These are phyloP conservation scores for Fusarium dimerum DNA, from an alignment of 2,329 filamentous ascomycete species.

Conservation along the genomic window DNA sequence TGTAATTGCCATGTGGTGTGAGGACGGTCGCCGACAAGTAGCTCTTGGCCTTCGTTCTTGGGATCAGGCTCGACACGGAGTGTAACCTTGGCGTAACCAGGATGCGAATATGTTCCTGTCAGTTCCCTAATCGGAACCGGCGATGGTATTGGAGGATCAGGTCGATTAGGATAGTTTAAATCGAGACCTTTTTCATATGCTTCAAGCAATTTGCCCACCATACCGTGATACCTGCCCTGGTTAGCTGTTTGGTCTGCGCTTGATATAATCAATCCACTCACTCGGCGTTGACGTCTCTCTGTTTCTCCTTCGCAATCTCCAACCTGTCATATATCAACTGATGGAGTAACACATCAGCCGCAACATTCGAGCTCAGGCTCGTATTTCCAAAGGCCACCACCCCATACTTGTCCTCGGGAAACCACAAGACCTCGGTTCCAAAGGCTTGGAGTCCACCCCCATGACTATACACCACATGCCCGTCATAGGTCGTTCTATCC, in stretches of 20 bases:
- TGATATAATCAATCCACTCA: conserved; percentile 10
- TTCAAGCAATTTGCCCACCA: conserved; percentile 1
- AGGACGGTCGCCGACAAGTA: conserved; percentile 25
- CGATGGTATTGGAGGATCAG: conserved; percentile 36
- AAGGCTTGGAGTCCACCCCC: conserved; percentile 31
- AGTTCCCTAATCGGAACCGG: conserved; percentile 36
- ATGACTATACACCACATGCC: conserved; percentile 33
- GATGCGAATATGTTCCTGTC: conserved; percentile 46
- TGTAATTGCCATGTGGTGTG: conserved; percentile 26
- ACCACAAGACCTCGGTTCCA: conserved; percentile 32
- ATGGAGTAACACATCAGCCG: conserved; percentile 25
- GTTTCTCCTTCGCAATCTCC: conserved; percentile 15
- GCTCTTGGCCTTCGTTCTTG: conserved; percentile 7
- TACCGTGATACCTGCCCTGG: conserved; percentile 5
- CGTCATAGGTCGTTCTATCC: conserved; percentile 25
- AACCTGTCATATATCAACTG: conserved; percentile 35
- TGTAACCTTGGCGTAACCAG: conserved; percentile 38
- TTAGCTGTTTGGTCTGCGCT: conserved; percentile 1
- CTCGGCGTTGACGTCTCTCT: conserved; percentile 20
- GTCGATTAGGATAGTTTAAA: conserved; percentile 39
- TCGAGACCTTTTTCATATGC: conserved; percentile 35
- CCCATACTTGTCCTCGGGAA: conserved; percentile 35
- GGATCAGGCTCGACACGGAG: conserved; percentile 19
- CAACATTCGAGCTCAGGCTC: conserved; percentile 38
- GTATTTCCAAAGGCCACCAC: conserved; percentile 44